Conservation (phyloP, 2,329 filamentous ascomycete species). For the Elsinoe perseae region DNA sequence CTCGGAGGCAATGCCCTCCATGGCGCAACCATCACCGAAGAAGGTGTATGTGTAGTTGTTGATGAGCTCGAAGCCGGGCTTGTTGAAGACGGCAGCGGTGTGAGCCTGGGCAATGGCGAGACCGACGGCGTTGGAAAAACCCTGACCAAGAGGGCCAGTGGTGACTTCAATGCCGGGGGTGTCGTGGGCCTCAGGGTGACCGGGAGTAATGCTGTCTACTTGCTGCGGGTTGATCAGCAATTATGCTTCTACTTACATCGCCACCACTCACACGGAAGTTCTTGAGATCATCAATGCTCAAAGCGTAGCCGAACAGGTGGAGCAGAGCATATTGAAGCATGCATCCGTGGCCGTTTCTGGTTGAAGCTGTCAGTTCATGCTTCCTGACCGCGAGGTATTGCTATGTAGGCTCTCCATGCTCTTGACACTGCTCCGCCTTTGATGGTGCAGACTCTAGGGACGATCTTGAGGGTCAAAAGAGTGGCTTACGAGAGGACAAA, state of each 20-base stretch:
- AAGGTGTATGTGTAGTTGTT: slow-evolving; percentile 97
- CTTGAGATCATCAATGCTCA: slow-evolving; percentile 90
- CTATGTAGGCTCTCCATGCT: background rate
- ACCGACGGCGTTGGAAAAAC: slow-evolving; percentile 95
- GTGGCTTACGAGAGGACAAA: slow-evolving; percentile 90
- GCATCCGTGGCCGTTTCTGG: slow-evolving; percentile 94
- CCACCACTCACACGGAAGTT: slow-evolving; percentile 72
- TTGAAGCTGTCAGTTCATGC: slow-evolving; percentile 13
- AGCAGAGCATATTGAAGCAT: slow-evolving; percentile 99
- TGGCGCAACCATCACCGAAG: slow-evolving; percentile 96
- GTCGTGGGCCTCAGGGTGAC: slow-evolving; percentile 93
- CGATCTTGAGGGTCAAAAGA: slow-evolving; percentile 3
- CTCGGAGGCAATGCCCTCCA: slow-evolving; percentile 95
- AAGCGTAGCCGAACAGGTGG: slow-evolving; percentile 85
- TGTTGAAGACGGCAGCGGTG: slow-evolving; percentile 88
- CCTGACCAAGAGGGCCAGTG: slow-evolving; percentile 94
- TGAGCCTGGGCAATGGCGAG: slow-evolving; percentile 94
- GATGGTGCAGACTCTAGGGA: background rate
- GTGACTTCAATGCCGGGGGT: slow-evolving; percentile 97
- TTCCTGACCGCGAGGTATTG: background rate
- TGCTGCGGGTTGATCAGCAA: slow-evolving; percentile 44
- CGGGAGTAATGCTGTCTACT: slow-evolving; percentile 77
- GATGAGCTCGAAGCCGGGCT: slow-evolving; percentile 80
- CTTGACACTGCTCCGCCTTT: background rate
- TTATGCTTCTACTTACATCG: slow-evolving; percentile 34